Percentiles rank a stretch among this genome's conserved stretches.
Conservation (phyloP, 2,329 filamentous ascomycete species). For the Cordyceps tenuipes region DNA sequence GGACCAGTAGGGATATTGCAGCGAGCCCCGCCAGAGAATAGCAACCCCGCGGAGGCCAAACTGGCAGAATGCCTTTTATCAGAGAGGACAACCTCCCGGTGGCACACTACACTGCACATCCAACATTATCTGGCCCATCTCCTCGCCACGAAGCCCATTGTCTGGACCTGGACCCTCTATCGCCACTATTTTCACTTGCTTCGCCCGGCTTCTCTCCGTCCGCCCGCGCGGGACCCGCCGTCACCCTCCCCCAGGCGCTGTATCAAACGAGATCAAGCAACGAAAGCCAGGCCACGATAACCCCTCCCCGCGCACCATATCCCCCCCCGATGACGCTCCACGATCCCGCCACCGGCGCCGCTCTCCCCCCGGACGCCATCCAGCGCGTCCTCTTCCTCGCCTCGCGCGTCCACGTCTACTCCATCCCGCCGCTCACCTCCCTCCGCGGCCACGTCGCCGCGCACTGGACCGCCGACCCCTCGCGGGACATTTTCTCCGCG, state of each 20-base stretch:
- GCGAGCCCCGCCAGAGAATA: background rate
- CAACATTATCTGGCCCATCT: too few relatives aligned
- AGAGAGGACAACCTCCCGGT: background rate
- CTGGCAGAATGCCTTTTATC: background rate
- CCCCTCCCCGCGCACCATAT: too few relatives aligned
- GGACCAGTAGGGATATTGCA: background rate
- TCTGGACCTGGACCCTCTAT: too few relatives aligned
- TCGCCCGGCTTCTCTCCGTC: too few relatives aligned
- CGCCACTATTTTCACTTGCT: too few relatives aligned
- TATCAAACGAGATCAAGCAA: too few relatives aligned
- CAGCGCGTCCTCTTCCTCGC: conserved; percentile 77
- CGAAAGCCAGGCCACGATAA: too few relatives aligned
- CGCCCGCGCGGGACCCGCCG: too few relatives aligned
- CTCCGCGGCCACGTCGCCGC: conserved; percentile 73
- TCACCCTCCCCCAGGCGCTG: too few relatives aligned
- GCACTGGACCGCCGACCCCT: conserved; percentile 64
- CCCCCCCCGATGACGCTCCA: conserved; percentile 46
- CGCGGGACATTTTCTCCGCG: conserved; percentile 76
- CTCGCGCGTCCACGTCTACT: conserved; percentile 72
- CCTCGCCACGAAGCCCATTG: too few relatives aligned
- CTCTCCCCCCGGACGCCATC: conserved; percentile 67
- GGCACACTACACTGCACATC: background rate
- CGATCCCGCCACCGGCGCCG: conserved; percentile 62
- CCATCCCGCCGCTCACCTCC: conserved; percentile 70
- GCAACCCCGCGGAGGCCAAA: background rate